Conservation (phyloP, 2,329 filamentous ascomycete genomes). For the Aspergillus ochraceus region DNA sequence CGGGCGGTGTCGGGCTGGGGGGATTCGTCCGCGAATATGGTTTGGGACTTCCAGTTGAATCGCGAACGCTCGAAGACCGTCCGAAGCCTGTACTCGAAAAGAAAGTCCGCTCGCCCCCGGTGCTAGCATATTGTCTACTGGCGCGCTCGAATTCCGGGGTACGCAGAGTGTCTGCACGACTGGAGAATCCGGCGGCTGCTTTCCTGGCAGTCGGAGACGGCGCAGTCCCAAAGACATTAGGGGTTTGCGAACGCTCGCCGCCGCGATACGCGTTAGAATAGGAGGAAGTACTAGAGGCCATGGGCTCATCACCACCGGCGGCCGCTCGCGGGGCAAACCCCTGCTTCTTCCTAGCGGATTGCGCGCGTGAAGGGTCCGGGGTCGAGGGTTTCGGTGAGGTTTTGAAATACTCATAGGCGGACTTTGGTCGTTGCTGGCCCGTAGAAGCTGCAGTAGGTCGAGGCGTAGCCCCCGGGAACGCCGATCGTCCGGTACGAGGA, state of each 20-base stretch:
- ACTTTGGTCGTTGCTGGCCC: constrained; percentile 30
- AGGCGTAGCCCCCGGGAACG: constrained; percentile 20
- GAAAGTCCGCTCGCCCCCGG: constrained; percentile 58
- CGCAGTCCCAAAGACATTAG: constrained; percentile 38
- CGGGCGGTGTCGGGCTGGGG: constrained; percentile 32
- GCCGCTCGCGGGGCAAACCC: constrained; percentile 61
- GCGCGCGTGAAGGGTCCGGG: constrained; percentile 36
- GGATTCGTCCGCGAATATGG: constrained; percentile 37
- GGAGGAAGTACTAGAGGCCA: constrained; percentile 54
- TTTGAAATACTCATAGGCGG: constrained; percentile 42
- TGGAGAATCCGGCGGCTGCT: constrained; percentile 36
- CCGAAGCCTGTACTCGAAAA: constrained; percentile 53
- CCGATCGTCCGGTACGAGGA: constrained; percentile 35
- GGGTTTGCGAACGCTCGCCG: constrained; percentile 34
- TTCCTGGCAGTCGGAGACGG: constrained; percentile 45
- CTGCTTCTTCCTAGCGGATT: constrained; percentile 51
- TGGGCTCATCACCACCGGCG: constrained; percentile 60
- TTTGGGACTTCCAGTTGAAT: constrained; percentile 43
- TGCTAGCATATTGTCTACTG: constrained; percentile 56
- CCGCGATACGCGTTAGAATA: constrained; percentile 41
- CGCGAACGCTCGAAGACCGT: constrained; percentile 55
- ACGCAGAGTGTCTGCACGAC: constrained; percentile 26
- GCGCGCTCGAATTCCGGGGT: constrained; percentile 50
- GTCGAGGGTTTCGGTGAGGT: constrained; percentile 32
- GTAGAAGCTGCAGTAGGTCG: constrained; percentile 24